Base-by-base conservation (phyloP, 192 early-diverging fungal genomes). In the Coemansia sp. region DNA sequence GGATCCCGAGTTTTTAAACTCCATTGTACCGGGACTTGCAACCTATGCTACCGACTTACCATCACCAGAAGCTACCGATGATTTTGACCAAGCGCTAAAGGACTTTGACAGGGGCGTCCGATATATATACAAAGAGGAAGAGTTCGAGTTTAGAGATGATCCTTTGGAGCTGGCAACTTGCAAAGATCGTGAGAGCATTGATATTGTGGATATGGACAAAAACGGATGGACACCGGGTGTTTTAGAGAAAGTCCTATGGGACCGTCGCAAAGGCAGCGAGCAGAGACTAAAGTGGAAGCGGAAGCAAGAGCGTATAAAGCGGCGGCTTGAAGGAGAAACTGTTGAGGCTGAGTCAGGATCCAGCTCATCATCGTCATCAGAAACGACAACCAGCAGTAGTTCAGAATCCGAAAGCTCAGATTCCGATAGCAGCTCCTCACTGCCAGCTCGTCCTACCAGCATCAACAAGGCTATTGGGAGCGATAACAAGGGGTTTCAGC, bases 401-500 rank as follows among this genome's bases (percentile, higher is more conserved):
- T 66, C 64, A 1, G 53, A 56, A 23, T 53, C 40, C 2, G 42
- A 49, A 26, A 48, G 51, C 20, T 38, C 60, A 2, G 21, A 21
- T 1, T 47, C 46, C 37, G 40, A 31, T 37, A 58, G 46, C 55
- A 41, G 5, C 30, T 34, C 20, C 5, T 30, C 21, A 4, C 11
- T 17, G 0, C 15, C 26, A 20, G 52, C 32, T 2, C 50, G 26
- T 6, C 60, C 67, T 1, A 40, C 68, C 6, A 49, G 21, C 45
- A 54, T 69, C 20, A 65, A 69, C 50, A 56, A 23, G 51, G 73
- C 73, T 12, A 56, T 76, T 43, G 73, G 73, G 1, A 69, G 66
- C 47, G 64, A 64, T 17, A 76, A 76, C 30, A 40, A 69, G 1
- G 73, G 73, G n/a, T 76, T 76, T 44, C 54, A 62, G 54, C 51